These are phyloP conservation scores for Stephanodiscus minutulus DNA, from an alignment of 108 stramenopile genomes.

Conservation along the genomic window DNA sequence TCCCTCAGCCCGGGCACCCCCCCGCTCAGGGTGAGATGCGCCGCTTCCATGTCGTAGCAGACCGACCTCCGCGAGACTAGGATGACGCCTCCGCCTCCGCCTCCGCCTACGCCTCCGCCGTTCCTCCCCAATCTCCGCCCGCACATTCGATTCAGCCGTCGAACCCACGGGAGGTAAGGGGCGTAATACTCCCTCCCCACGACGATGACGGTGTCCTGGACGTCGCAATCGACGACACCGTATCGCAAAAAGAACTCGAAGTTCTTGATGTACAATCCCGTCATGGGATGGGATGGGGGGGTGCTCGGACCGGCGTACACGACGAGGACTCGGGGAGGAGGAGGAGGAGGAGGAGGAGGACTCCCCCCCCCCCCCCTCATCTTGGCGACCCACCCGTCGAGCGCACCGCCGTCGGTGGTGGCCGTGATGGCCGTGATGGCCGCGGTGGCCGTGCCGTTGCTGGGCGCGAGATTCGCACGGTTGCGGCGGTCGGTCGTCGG, in stretches of 20 bases:
- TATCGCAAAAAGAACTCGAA: constrained; percentile 1
- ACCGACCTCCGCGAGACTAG: constrained; percentile 5
- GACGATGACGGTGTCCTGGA: constrained; percentile 8
- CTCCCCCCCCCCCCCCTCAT: too few relatives aligned
- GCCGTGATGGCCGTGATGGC: too few relatives aligned
- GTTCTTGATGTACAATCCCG: constrained; percentile 8
- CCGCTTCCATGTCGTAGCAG: constrained; percentile 37
- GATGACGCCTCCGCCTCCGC: not conserved
- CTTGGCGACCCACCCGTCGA: too few relatives aligned
- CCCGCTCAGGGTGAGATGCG: not conserved
- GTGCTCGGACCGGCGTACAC: constrained; percentile 22
- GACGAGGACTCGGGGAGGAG: constrained; percentile 13
- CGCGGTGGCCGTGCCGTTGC: too few relatives aligned
- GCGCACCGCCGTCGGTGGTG: not conserved
- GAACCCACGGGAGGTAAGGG: not conserved
- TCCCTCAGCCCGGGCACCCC: constrained; percentile 9
- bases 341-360: too few relatives aligned
- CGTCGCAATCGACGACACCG: not conserved
- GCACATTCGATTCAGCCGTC: not conserved
- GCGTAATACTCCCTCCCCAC: constrained; percentile 2
- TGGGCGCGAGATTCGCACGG: not conserved
- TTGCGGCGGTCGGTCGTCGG: not conserved
- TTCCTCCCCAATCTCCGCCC: not conserved
- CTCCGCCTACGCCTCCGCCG: not conserved
- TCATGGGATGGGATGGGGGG: not conserved